A percentile compares a stretch with the other conserved stretches of the same genome.
Conservation (phyloP, 2,329 filamentous ascomycete species). For the Diaporthe ampelina region DNA sequence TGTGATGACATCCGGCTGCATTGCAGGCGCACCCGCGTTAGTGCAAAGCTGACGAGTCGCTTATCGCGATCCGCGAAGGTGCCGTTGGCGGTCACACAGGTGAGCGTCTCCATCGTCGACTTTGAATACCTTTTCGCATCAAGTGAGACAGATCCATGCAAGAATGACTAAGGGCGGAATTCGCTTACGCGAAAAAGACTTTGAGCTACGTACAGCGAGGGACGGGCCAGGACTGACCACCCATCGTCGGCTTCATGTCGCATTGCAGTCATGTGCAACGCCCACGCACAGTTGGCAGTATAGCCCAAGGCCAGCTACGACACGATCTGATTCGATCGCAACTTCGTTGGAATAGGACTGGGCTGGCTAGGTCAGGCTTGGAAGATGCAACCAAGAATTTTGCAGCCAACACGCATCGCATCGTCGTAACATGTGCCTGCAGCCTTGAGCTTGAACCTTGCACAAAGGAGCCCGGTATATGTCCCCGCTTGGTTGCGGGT, state of each 20-base stretch:
- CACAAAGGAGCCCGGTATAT: background rate
- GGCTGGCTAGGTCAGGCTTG: background rate
- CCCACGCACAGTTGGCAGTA: constrained; percentile 6
- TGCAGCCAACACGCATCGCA: constrained; percentile 15
- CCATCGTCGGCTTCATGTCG: constrained; percentile 16
- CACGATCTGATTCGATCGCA: constrained; percentile 4
- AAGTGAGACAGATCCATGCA: constrained; percentile 10
- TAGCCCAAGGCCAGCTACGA: background rate
- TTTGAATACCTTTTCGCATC: background rate
- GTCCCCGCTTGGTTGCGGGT: constrained; percentile 26
- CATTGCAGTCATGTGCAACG: constrained; percentile 25
- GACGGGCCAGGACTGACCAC: background rate
- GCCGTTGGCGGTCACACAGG: constrained; percentile 30
- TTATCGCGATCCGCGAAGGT: constrained; percentile 41
- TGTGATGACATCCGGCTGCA: constrained; percentile 42
- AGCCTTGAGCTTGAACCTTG: constrained; percentile 22
- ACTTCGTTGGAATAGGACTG: background rate
- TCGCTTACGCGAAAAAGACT: constrained; percentile 25
- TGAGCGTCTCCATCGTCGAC: constrained; percentile 25
- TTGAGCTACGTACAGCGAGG: background rate
- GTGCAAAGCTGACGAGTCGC: constrained; percentile 37
- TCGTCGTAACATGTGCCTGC: background rate
- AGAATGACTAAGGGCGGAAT: constrained; percentile 25
- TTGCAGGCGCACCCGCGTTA: constrained; percentile 41
- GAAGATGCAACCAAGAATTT: background rate